Conservation (phyloP, 2,329 filamentous ascomycete genomes). For the Penicillium oxalicum region DNA sequence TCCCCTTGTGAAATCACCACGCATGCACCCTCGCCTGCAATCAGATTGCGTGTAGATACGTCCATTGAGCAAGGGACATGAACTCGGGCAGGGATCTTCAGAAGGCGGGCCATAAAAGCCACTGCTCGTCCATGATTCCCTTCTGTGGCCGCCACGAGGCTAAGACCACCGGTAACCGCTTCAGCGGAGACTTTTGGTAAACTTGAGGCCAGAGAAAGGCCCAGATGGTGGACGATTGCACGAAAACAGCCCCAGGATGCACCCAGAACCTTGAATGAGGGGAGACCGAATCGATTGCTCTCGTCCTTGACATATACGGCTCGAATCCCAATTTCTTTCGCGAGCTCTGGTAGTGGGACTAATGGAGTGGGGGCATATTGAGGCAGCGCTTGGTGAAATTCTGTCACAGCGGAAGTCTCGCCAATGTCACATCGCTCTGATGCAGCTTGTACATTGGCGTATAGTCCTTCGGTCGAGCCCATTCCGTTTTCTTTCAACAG, state of each 20-base stretch:
- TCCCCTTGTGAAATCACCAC: constrained; percentile 52
- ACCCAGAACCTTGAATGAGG: constrained; percentile 74
- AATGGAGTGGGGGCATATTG: constrained; percentile 54
- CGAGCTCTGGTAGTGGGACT: constrained; percentile 48
- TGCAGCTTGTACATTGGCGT: constrained; percentile 20
- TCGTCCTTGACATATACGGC: constrained; percentile 67
- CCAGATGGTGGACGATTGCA: constrained; percentile 46
- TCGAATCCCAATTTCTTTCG: constrained; percentile 52
- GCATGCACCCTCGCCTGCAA: constrained; percentile 57
- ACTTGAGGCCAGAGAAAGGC: constrained; percentile 38
- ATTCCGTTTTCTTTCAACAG: constrained; percentile 1
- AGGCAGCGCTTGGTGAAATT: constrained; percentile 56
- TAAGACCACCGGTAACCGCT: constrained; percentile 30
- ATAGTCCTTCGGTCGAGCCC: constrained; percentile 22
- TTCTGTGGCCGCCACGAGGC: constrained; percentile 61
- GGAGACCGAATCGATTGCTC: constrained; percentile 60
- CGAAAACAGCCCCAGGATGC: constrained; percentile 67
- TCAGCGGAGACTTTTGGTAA: constrained; percentile 41
- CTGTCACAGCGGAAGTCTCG: constrained; percentile 9
- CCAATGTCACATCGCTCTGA: constrained; percentile 11
- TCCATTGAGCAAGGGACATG: constrained; percentile 59
- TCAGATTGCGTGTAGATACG: constrained; percentile 47
- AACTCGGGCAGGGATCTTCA: constrained; percentile 53
- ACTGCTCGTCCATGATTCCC: constrained; percentile 73
- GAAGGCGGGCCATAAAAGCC: constrained; percentile 58